Conservation (phyloP, 495 filamentous ascomycete species). For the Hypoxylon intermedium region DNA sequence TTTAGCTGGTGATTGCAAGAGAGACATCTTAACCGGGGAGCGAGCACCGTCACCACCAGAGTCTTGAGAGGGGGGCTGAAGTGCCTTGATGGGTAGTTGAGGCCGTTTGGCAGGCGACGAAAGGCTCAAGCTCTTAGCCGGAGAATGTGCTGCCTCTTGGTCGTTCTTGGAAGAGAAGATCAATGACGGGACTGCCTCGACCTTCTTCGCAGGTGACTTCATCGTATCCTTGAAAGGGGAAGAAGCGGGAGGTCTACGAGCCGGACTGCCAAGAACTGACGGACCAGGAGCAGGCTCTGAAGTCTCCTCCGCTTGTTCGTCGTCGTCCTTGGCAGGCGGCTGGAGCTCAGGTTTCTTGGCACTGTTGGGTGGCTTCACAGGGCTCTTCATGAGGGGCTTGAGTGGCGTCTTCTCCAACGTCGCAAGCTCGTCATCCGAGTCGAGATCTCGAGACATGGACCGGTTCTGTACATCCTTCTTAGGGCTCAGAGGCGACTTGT, state of each 20-base stretch:
- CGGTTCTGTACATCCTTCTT: slow-evolving; percentile 63
- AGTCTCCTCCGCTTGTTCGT: slow-evolving; percentile 22
- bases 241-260: slow-evolving; percentile 51
- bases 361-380: slow-evolving; percentile 48
- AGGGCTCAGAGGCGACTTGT: slow-evolving; percentile 57
- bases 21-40: slow-evolving; percentile 38
- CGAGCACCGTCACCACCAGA: slow-evolving; percentile 12
- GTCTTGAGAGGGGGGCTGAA: slow-evolving; percentile 38
- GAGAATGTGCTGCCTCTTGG: slow-evolving; percentile 27
- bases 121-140: slow-evolving; percentile 52
- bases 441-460: slow-evolving; percentile 44
- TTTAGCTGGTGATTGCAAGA: slow-evolving; percentile 37
- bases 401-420: slow-evolving; percentile 57
- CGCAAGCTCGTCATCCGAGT: slow-evolving; percentile 63
- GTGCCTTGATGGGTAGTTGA: slow-evolving; percentile 49
- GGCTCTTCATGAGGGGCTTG: slow-evolving; percentile 56
- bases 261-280: slow-evolving; percentile 54
- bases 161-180: slow-evolving; percentile 52
- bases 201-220: slow-evolving; percentile 57
- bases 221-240: slow-evolving; percentile 55
- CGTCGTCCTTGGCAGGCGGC: slow-evolving; percentile 30
- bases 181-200: slow-evolving; percentile 55
- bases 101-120: slow-evolving; percentile 58
- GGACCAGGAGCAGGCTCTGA: slow-evolving; percentile 28
- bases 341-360: slow-evolving; percentile 41